Evolutionary conservation across 1,284 basidiomycete genomes (phyloP), one percentile per base, ranked within the genome.

Genomic region (Apiotrichum montevideense): DNA sequence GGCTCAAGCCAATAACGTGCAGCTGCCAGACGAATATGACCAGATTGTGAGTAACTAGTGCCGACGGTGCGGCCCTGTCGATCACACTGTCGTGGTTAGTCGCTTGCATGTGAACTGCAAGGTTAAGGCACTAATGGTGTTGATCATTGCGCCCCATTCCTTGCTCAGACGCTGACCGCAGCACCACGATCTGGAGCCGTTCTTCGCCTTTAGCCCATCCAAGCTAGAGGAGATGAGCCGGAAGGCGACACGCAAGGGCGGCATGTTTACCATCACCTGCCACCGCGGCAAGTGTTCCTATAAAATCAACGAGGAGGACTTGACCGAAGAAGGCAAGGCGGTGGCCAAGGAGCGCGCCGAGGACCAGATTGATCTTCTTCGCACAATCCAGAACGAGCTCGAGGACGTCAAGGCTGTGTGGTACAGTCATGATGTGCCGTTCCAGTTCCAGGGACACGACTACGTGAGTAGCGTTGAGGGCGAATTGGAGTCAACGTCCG

Each of bases 1-100:
- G 58, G 68, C 63, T 1, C 11, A 62, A 60, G 45, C 64, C 43
- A 51, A 74, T 52, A 60, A 66, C 14, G 71, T 76, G 8, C 62
- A 63, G 41, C 62, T 76, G n/a, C 68, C 64, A 14, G 74, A 76
- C 61, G 74, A 76, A 61, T 76, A 74, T 45, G 73, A 76, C 59
- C 72, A 73, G 57, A 76, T 76, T 52, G 72, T 71, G 51, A 63
- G 72, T 66, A 4, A 9, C 15, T 15, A 3, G 7, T 44, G 8
- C 10, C 21, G 21, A 21, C 21, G 21, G 21, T 21, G 21, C 21
- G 21, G 21, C 21, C 21, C 21, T 21, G 21, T 21, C 21, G 21
- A 21, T 21, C 21, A 21, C 21, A 21, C 21, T 21, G 21, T 21
- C 21, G 21, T 21, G 21, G 21, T 21, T 21, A 21, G 21, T 21